Evolutionary conservation across 1,139 yeast genomes (phyloP).

Genomic region (Saccharomyces hybrid): DNA sequence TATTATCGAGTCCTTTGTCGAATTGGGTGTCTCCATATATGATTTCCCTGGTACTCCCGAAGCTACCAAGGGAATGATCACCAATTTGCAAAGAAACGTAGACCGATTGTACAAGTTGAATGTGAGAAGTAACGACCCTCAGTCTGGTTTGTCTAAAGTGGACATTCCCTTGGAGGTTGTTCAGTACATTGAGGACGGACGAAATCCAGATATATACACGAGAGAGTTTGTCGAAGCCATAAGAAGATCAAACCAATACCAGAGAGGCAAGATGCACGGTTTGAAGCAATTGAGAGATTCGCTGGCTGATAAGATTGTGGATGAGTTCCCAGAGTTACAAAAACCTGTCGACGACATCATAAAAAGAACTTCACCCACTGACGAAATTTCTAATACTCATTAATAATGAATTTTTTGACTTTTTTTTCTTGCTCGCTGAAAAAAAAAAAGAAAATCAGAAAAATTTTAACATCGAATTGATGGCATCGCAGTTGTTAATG

Average conservation of each 20-base stretch:
- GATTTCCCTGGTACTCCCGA: slow-evolving; percentile 84
- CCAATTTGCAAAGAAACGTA: slow-evolving; percentile 35
- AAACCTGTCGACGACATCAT: slow-evolving; percentile 46
- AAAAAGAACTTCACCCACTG: slow-evolving; percentile 37
- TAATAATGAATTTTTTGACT: neutral
- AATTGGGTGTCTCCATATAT: slow-evolving; percentile 84
- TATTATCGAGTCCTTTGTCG: slow-evolving; percentile 81
- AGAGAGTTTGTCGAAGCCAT: slow-evolving; percentile 93
- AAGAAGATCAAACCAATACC: slow-evolving; percentile 76
- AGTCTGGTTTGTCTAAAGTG: slow-evolving; percentile 33
- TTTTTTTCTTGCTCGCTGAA: neutral
- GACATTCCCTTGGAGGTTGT: slow-evolving; percentile 72
- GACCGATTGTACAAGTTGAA: slow-evolving; percentile 30
- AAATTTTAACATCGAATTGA: too few species aligned
- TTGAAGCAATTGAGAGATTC: slow-evolving; percentile 52
- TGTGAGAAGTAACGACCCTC: slow-evolving; percentile 29
- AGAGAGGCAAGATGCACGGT: slow-evolving; percentile 74
- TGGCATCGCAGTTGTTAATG: too few species aligned
- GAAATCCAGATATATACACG: slow-evolving; percentile 95
- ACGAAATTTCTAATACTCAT: too few species aligned
- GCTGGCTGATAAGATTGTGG: slow-evolving; percentile 58
- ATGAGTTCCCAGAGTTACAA: slow-evolving; percentile 71
- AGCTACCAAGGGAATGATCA: slow-evolving; percentile 48
- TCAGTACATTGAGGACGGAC: slow-evolving; percentile 85
- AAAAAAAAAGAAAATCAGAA: too few species aligned